A percentile compares a stretch with the other conserved stretches of the same genome.
Evolutionary conservation across 2,329 filamentous ascomycete genomes (phyloP).

Genomic region (Pseudogymnoascus sp.): DNA sequence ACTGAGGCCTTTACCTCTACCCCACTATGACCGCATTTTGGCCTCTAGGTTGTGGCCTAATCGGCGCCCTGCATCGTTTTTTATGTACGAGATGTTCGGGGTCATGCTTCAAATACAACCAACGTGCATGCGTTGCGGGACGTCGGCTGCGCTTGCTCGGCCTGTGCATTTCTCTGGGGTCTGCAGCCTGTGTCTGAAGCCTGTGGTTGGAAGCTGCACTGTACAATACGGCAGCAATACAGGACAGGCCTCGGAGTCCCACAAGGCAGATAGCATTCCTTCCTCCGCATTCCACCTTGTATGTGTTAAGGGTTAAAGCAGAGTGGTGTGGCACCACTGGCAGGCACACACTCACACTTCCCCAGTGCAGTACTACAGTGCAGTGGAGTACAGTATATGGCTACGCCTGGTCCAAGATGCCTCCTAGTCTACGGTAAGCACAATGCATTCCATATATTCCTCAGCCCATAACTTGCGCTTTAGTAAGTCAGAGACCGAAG

Average conservation of each 20-base stretch:
- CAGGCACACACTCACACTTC: background rate
- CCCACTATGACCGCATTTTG: constrained; percentile 5
- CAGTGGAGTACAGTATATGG: background rate
- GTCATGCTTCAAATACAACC: background rate
- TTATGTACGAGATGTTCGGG: background rate
- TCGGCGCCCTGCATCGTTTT: background rate
- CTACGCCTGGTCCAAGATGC: background rate
- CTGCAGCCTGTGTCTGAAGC: background rate
- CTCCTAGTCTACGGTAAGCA: background rate
- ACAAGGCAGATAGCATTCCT: background rate
- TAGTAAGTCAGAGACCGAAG: background rate
- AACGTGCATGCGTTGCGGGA: background rate
- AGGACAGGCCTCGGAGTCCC: background rate
- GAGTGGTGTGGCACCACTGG: background rate
- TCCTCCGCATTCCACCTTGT: constrained; percentile 1
- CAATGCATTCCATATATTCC: background rate
- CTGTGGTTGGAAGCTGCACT: background rate
- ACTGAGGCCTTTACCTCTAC: background rate
- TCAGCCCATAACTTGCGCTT: background rate
- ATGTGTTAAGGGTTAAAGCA: background rate
- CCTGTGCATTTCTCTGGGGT: background rate
- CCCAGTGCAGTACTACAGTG: background rate
- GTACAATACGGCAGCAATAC: background rate
- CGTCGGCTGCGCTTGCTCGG: background rate
- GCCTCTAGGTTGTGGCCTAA: background rate